Percentiles rank a stretch among this genome's conserved stretches.
Conservation (phyloP, 306 rosid species). For the Glycine soja region DNA sequence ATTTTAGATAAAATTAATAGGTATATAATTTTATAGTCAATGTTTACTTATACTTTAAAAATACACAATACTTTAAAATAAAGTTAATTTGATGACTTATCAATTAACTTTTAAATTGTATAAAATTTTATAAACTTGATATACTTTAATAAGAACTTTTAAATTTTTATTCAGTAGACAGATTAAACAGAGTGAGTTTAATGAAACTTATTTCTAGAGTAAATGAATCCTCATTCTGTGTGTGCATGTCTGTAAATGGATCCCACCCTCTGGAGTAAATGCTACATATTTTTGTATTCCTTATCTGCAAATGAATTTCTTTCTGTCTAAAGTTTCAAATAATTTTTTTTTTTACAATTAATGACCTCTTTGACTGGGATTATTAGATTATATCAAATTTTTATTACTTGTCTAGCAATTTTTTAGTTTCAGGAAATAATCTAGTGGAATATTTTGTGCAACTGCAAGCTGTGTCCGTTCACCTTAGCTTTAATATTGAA, state of each 20-base stretch:
- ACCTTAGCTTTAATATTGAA: slow-evolving; percentile 31
- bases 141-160: background rate
- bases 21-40: background rate
- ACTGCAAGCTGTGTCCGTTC: slow-evolving; percentile 25
- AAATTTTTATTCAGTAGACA: background rate
- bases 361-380: slow-evolving; percentile 27
- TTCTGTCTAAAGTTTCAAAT: slow-evolving; percentile 1
- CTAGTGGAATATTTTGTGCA: slow-evolving; percentile 14
- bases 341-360: slow-evolving; percentile 1
- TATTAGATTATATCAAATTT: too few species aligned
- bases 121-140: background rate
- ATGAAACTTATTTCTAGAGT: background rate
- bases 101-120: background rate
- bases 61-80: background rate
- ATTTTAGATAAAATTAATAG: background rate
- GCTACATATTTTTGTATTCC: slow-evolving; percentile 24
- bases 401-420: too few species aligned
- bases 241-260: too few species aligned
- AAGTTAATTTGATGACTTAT: background rate
- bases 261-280: slow-evolving; percentile 9
- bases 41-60: background rate
- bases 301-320: slow-evolving; percentile 1
- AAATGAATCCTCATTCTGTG: background rate
- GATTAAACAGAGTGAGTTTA: background rate
- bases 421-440: background rate